Percentiles rank a stretch among this genome's conserved stretches.
These are phyloP conservation scores for Lactifluus piperatus DNA, from an alignment of 768 basidiomycete genomes.

Conservation along the genomic window DNA sequence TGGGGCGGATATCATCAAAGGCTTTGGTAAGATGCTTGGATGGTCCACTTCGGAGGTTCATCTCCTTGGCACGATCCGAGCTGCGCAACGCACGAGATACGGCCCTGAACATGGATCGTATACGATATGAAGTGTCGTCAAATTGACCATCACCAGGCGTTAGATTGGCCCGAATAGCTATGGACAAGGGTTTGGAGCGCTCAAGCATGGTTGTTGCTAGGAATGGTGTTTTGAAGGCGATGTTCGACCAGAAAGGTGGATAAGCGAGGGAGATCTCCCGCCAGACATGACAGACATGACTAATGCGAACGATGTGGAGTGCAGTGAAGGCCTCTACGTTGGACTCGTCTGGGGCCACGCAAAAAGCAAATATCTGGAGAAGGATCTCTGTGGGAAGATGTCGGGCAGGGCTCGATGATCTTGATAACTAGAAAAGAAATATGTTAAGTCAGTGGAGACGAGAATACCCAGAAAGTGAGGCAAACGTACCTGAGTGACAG, in stretches of 20 bases:
- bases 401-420: neutral
- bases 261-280: constrained; percentile 16
- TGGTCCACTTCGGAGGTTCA: constrained; percentile 11
- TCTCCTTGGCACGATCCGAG: constrained; percentile 18
- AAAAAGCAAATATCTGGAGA: constrained; percentile 18
- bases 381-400: constrained; percentile 20
- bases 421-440: neutral
- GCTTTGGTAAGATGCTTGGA: constrained; percentile 15
- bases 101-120: constrained; percentile 10
- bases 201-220: constrained; percentile 20
- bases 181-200: constrained; percentile 14
- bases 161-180: constrained; percentile 16
- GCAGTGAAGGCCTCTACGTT: constrained; percentile 11
- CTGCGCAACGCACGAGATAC: constrained; percentile 18
- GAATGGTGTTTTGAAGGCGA: constrained; percentile 15
- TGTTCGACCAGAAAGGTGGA: constrained; percentile 18
- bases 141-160: constrained; percentile 5
- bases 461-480: neutral
- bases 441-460: neutral
- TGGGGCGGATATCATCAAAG: constrained; percentile 12
- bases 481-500: constrained; percentile 4
- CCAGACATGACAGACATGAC: constrained; percentile 19
- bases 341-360: constrained; percentile 10
- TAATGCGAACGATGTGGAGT: constrained; percentile 13
- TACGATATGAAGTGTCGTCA: constrained; percentile 4